Evolutionary conservation across 176 grass and related monocot genomes (phyloP), one percentile per base, ranked within the genome.

Genomic region (Musa beccarii): DNA sequence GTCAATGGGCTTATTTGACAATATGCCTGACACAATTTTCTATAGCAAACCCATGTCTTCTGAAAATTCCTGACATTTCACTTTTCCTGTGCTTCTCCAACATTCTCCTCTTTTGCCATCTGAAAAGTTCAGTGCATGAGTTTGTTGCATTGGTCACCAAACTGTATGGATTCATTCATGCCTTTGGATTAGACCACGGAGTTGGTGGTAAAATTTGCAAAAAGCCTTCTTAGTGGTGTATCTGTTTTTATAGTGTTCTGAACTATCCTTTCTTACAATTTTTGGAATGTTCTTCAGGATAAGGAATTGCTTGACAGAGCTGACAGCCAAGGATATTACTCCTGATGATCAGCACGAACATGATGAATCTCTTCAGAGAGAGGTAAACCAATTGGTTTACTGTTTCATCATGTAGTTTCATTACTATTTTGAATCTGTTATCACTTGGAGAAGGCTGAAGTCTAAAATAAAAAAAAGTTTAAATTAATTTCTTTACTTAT

Each of bases 311-410:
- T 78, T 94, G 56, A 87, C 82, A 75, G 88, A 99, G 69, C 65
- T 94, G 68, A 92, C 83, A 80, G 84, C 84, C 29, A 99, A 99
- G 84, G 91, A 99, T 66, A 99, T 99, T 76, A 94, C 88, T 71
- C 83, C 86, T 74, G 91, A 99, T 83, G 95, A 94, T 59, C 93
- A 99, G 61, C 88, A 94, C 57, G 95, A 99, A 84, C 86, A 94
- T 53, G 88, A 94, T 78, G 95, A 99, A 83, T 78, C 88, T 80
- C 91, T 99, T 80, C 95, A 99, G 84, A 94, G 95, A 75, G 95
- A 99, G 95, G 95, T 89, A 91, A 78, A 1, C 55, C 67, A 17
- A 25, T 54, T 59, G 55, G 24, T 84, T 83, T 51, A 16, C 1
- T 19, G 52, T 79, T 57, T 26, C 62, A 56, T 62, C 9, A 49